A percentile compares a stretch with the other conserved stretches of the same genome.
Evolutionary conservation across 306 rosid genomes (phyloP).

Genomic region (Inga leiocalycina): DNA sequence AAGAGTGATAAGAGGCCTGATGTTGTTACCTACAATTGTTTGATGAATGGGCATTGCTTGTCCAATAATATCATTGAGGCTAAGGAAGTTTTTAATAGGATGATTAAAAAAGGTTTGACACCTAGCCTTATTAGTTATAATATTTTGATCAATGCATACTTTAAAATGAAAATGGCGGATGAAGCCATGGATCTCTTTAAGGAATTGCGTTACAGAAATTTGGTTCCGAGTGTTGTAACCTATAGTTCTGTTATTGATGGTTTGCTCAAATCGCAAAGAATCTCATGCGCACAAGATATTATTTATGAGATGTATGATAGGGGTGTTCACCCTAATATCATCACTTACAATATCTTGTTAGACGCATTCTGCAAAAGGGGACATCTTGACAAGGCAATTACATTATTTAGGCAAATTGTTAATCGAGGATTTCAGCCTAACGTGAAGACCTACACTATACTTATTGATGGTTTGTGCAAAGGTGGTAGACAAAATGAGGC

Average conservation of each 20-base stretch:
- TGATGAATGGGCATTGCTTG: too few species aligned
- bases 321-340: background rate
- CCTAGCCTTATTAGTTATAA: background rate
- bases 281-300: background rate
- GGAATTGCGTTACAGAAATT: background rate
- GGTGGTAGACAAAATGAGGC: background rate
- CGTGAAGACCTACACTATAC: background rate
- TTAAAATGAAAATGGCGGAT: background rate
- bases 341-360: conserved; percentile 35
- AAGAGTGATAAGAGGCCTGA: too few species aligned
- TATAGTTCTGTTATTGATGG: background rate
- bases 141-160: background rate
- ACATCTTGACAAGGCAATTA: conserved; percentile 19
- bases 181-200: background rate
- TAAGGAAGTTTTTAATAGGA: background rate
- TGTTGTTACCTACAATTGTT: too few species aligned
- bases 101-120: background rate
- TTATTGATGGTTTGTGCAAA: conserved; percentile 31
- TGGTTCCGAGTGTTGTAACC: background rate
- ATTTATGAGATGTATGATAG: background rate
- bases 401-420: conserved; percentile 28
- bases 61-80: too few species aligned
- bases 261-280: background rate
- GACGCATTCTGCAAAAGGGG: conserved; percentile 38
- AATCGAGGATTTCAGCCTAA: background rate